A percentile compares a stretch with the other conserved stretches of the same genome.
These are phyloP conservation scores for Magnusiomyces sp. DNA, from an alignment of 1,139 yeast species.

Conservation along the genomic window DNA sequence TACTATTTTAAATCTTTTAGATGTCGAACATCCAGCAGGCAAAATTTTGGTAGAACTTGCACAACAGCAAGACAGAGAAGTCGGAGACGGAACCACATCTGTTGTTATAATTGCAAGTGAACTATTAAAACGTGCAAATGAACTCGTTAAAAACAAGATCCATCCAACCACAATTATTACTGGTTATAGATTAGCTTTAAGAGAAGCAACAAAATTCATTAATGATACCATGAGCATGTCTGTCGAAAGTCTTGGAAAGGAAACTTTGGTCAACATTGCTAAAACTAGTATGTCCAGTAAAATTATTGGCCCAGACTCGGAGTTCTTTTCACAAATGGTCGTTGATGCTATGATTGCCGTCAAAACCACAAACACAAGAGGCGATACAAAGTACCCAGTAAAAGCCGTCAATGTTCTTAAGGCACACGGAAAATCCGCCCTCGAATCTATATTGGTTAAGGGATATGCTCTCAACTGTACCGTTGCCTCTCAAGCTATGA, in stretches of 20 bases:
- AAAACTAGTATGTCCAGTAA: constrained; percentile 96
- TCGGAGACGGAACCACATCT: constrained; percentile 91
- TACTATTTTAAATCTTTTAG: constrained; percentile 79
- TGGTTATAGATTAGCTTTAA: constrained; percentile 88
- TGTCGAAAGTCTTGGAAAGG: constrained; percentile 78
- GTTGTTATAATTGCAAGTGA: constrained; percentile 95
- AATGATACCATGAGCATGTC: constrained; percentile 75
- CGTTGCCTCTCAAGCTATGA: constrained; percentile 96
- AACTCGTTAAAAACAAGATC: constrained; percentile 82
- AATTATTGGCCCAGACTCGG: constrained; percentile 93
- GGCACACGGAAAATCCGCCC: constrained; percentile 92
- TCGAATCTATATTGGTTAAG: constrained; percentile 75
- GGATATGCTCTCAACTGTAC: constrained; percentile 98
- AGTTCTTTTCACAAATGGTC: constrained; percentile 80
- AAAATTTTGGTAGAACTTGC: constrained; percentile 94
- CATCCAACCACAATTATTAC: constrained; percentile 98
- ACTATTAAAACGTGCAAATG: constrained; percentile 85
- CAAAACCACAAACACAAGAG: constrained; percentile 79
- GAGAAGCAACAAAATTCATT: constrained; percentile 86
- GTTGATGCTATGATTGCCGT: constrained; percentile 93
- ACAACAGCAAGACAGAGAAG: constrained; percentile 97
- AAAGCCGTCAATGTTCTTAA: constrained; percentile 94
- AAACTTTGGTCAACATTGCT: constrained; percentile 70
- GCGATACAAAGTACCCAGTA: constrained; percentile 89
- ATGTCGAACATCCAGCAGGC: constrained; percentile 99